Evolutionary conservation across 1,139 yeast species (phyloP), one percentile per base, ranked within the genome.

Genomic region (Pichia inconspicua): DNA sequence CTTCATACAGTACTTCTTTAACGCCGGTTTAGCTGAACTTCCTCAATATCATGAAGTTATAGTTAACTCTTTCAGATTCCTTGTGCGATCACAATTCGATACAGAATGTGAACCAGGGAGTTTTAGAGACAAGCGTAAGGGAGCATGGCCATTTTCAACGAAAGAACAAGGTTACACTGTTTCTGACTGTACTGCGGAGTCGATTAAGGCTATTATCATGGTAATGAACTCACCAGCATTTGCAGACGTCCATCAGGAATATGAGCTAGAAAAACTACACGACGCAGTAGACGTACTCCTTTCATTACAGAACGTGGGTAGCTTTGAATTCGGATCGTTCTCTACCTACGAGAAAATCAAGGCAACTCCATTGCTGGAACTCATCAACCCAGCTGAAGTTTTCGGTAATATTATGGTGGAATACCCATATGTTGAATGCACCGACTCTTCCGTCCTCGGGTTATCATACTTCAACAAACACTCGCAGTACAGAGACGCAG

Each of bases 341-440:
- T 84, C 97, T 0, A 78, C 97, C 0, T 94, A 94, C 63, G 99
- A 94, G 63, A 75, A 72, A 49, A 92, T 88, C 53, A 82, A 89
- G 56, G 89, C 96, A 0, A 79, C 96, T 0, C 78, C 88, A n/a
- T 57, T 80, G 42, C 64, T 94, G 53, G 94, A 94, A 62, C 61
- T 68, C 44, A 70, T 94, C 54, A 92, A 92, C 58, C 98, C 98
- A 0, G 98, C 98, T 0, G 98, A 94, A 64, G 98, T 94, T 0
- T 94, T 94, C 68, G 96, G 95, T 53, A 89, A 92, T 58, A 94
- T 94, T 53, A 94, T 94, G 99, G 95, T 92, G 14, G 99, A 94
- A 64, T 92, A 87, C 63, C 97, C 98, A 0, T 94, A 94, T 61
- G 97, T 92, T 32, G 99, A 94, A 65, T 94, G 99, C 65, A 89